Base-by-base conservation (phyloP, 2,329 filamentous ascomycete genomes). In the Emergomyces pasteurianus region DNA sequence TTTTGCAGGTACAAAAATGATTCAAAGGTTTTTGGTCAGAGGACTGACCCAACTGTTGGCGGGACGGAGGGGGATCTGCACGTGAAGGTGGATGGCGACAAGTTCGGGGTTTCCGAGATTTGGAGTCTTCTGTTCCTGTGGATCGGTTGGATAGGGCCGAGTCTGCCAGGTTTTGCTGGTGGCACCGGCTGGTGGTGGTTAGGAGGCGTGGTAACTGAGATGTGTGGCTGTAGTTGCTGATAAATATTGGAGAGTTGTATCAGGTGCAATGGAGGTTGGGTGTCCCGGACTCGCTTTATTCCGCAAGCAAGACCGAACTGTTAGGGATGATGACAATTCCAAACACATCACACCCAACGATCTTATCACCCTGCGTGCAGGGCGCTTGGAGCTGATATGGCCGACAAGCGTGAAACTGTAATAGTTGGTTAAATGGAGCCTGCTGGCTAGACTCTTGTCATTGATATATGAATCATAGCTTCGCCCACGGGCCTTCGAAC, bases 401-500 rank as follows among this genome's bases (percentile, higher is more conserved):
- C 42, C 23, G 26, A 38, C 40, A 26, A 16, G 23, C 26, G 40
- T 46, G 40, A 46, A 57, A 57, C 40, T 1, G 54, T 23, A 23
- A 28, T 3, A 36, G 53, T 46, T 21, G 14, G 31, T 40, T 14
- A 8, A 18, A 40, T 54, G 34, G 54, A 28, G 54, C 26, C 55
- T 31, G 55, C 26, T 34, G 55, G 55, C 55, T 57, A 57, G 40
- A 21, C 55, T 57, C 55, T 43, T 26, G 31, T 18, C 34, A 21
- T 9, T 18, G 55, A 57, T 57, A 36, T 57, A 14, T 57, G 55
- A 57, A 57, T 57, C 55, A 57, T 57, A 46, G 55, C 55, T 57
- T 31, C 16, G 53, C 55, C 40, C 38, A 12, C 23, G 26, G 40
- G 55, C 40, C 26, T 46, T 10, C 16, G 38, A 16, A 40, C 55